Evolutionary conservation across 371 early-diverging fungal species (phyloP).

Genomic region (Parasitella parasitica): DNA sequence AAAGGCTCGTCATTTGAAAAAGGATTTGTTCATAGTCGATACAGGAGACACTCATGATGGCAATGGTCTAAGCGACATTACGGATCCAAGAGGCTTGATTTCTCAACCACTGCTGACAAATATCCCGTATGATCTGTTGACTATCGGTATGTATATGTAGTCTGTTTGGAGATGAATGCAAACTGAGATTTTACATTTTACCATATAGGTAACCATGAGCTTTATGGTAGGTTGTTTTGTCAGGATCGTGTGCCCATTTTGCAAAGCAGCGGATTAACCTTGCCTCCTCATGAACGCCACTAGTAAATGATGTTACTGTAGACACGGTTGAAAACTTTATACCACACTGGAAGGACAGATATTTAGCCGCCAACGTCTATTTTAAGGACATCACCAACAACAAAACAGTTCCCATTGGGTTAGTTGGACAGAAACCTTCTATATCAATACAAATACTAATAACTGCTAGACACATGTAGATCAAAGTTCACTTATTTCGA

Average conservation of each 20-base stretch:
- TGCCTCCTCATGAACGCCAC: neutral
- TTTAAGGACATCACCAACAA: conserved; percentile 41
- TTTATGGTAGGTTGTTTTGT: conserved; percentile 47
- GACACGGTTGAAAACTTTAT: conserved; percentile 41
- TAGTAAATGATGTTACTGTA: conserved; percentile 35
- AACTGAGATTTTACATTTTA: neutral
- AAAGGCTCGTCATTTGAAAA: conserved; percentile 40
- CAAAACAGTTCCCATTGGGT: conserved; percentile 53
- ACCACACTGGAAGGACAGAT: conserved; percentile 54
- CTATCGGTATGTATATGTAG: too few species aligned
- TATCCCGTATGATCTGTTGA: conserved; percentile 49
- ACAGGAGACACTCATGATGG: conserved; percentile 57
- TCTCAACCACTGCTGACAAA: conserved; percentile 49
- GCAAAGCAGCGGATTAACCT: too few species aligned
- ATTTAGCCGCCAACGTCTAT: conserved; percentile 58
- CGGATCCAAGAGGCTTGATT: conserved; percentile 34
- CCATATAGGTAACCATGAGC: conserved; percentile 56
- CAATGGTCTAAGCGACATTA: conserved; percentile 54
- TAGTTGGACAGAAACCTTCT: neutral
- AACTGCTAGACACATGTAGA: conserved; percentile 10
- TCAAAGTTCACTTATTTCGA: conserved; percentile 52
- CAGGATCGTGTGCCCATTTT: too few species aligned
- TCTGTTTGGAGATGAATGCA: too few species aligned
- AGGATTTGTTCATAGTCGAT: conserved; percentile 60
- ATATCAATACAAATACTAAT: neutral